Evolutionary conservation across 441 rosid genomes (phyloP), one percentile per base, ranked within the genome.

Genomic region (Dalechampia spathulata): DNA sequence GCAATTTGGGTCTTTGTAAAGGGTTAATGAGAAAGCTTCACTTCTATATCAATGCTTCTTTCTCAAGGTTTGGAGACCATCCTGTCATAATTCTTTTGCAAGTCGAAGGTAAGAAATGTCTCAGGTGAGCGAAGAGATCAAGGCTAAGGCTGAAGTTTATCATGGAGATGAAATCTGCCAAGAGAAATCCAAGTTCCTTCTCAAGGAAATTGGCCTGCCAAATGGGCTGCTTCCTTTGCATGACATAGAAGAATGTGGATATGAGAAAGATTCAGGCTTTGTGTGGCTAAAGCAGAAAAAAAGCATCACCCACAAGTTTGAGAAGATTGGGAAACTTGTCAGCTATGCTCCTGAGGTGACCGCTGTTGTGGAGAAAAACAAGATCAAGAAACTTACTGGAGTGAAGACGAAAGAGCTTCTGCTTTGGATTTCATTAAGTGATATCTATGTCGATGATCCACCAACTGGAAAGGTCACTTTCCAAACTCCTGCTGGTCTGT

Each of bases 251-350:
- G 99, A 92, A 57, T 79, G 83, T 42, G 99, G 99, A 52, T 78
- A 78, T 45, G 78, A 84, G 54, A 77, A 69, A 67, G 96, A 89
- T 52, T 75, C 96, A 1, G 99, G 99, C 0, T 72, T 80, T 56
- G 99, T 92, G 17, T 92, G 99, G 99, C 78, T 92, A 30, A 92
- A 83, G 72, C 97, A 92, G 61, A 89, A 85, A 82, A 78, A 83
- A 73, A 75, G 78, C 79, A 60, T 58, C 41, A 80, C 77, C 45
- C 97, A 89, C 83, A 92, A 89, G 76, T 92, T 92, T 19, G 86
- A 81, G 5, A 69, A 84, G 72, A 75, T 92, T 6, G 83, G 86
- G 16, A 86, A 65, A 72, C 78, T 49, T 6, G 88, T 73, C 2
- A 36, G 64, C 41, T 89, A 92, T 54, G 90, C 69, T 34, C 56